Evolutionary conservation across 192 early-diverging fungal species (phyloP).

Genomic region (Phycomyces nitens): DNA sequence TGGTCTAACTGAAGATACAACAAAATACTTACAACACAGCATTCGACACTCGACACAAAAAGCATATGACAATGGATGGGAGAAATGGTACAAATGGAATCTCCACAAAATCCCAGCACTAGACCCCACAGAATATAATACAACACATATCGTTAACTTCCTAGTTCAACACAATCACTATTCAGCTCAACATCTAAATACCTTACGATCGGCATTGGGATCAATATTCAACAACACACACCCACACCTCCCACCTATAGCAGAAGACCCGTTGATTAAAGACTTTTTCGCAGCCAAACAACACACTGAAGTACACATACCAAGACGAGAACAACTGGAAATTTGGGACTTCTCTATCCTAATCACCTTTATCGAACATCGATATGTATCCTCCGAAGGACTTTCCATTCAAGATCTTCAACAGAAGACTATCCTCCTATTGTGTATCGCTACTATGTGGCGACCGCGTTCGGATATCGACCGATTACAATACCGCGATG

Average conservation of each 20-base stretch:
- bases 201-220: too few relatives aligned
- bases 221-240: too few relatives aligned
- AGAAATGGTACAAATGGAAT: background rate
- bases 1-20: slow-evolving; percentile 5
- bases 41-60: background rate
- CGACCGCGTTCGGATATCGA: slow-evolving; percentile 7
- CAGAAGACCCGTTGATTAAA: background rate
- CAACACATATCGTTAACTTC: too few relatives aligned
- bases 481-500: slow-evolving; percentile 8
- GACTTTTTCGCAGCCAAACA: background rate
- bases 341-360: background rate
- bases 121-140: too few relatives aligned
- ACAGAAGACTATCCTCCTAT: background rate
- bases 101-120: too few relatives aligned
- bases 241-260: slow-evolving; percentile 5
- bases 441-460: slow-evolving; percentile 15
- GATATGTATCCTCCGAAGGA: too few relatives aligned
- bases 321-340: background rate
- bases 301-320: background rate
- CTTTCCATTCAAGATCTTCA: background rate
- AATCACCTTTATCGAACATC: too few relatives aligned
- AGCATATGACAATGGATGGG: background rate
- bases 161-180: too few relatives aligned
- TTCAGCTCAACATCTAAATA: too few relatives aligned
- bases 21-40: background rate